These are phyloP conservation scores for Scedosporium apiospermum DNA, from an alignment of 2,329 filamentous ascomycete species.

Conservation along the genomic window DNA sequence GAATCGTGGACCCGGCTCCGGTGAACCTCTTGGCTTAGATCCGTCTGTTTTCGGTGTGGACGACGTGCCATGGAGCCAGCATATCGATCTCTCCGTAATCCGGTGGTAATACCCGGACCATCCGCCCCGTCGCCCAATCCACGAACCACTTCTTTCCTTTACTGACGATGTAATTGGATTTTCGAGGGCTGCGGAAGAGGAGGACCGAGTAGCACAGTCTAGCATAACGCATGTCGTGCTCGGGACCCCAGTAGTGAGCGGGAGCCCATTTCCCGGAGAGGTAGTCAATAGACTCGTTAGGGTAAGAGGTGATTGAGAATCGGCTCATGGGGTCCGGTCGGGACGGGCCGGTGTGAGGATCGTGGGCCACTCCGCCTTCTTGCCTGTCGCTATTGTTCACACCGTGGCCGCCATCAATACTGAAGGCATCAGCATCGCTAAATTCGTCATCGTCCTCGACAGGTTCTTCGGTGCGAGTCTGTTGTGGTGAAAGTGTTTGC, in stretches of 20 bases:
- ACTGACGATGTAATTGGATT: slow-evolving; percentile 47
- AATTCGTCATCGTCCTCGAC: slow-evolving; percentile 6
- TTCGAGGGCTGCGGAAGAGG: slow-evolving; percentile 45
- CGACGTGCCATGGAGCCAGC: slow-evolving; percentile 39
- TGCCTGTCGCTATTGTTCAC: neutral
- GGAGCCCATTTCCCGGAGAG: slow-evolving; percentile 48
- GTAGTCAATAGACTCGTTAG: slow-evolving; percentile 34
- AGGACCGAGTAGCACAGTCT: slow-evolving; percentile 51
- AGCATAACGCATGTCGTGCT: slow-evolving; percentile 50
- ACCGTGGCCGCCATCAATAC: slow-evolving; percentile 11
- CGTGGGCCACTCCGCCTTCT: neutral
- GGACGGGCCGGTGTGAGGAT: slow-evolving; percentile 9
- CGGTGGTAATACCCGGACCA: slow-evolving; percentile 43
- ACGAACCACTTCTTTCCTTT: slow-evolving; percentile 50
- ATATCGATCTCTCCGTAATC: slow-evolving; percentile 42
- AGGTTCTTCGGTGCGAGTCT: neutral
- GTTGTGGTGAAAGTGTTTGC: neutral
- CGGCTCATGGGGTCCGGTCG: slow-evolving; percentile 25
- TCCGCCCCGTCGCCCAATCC: slow-evolving; percentile 48
- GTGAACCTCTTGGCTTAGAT: neutral
- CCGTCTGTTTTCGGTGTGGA: slow-evolving; percentile 35
- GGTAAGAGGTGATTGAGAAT: slow-evolving; percentile 35
- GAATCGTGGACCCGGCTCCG: neutral
- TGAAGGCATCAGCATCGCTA: slow-evolving; percentile 7
- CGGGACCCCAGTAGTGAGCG: slow-evolving; percentile 42